These are phyloP conservation scores for Cercophora scortea DNA, from an alignment of 495 filamentous ascomycete genomes.

Conservation along the genomic window DNA sequence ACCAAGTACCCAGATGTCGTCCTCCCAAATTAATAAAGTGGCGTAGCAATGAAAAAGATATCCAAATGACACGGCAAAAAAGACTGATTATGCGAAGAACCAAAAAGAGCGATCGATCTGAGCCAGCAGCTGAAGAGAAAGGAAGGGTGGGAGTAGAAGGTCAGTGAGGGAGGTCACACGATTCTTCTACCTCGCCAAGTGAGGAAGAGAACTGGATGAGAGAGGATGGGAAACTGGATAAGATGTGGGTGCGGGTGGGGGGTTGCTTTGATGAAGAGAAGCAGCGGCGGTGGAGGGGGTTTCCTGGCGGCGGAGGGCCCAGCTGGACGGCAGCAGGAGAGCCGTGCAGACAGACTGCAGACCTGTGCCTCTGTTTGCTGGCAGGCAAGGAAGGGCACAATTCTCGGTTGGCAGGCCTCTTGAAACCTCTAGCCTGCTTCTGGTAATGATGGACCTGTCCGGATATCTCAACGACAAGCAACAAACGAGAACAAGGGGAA, in stretches of 20 bases:
- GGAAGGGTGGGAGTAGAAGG: constrained; percentile 31
- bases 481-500: not conserved
- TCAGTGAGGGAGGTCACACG: constrained; percentile 19
- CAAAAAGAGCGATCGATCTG: constrained; percentile 48
- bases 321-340: not conserved
- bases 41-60: constrained; percentile 7
- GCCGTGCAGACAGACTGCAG: constrained; percentile 3
- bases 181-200: constrained; percentile 23
- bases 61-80: not conserved
- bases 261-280: constrained; percentile 37
- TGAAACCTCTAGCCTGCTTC: constrained; percentile 28
- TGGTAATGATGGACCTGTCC: constrained; percentile 15
- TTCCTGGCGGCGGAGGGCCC: constrained; percentile 4
- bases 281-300: constrained; percentile 1
- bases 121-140: constrained; percentile 47
- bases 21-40: constrained; percentile 8
- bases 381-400: not conserved
- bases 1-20: constrained; percentile 6
- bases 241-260: constrained; percentile 31
- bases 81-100: constrained; percentile 13
- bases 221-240: constrained; percentile 7
- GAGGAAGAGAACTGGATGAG: constrained; percentile 13
- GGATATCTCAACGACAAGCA: not conserved
- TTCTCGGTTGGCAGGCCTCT: constrained; percentile 24
- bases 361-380: constrained; percentile 8